These are phyloP conservation scores for Melampsora occidentalis DNA, from an alignment of 1,284 basidiomycete species.

Conservation along the genomic window DNA sequence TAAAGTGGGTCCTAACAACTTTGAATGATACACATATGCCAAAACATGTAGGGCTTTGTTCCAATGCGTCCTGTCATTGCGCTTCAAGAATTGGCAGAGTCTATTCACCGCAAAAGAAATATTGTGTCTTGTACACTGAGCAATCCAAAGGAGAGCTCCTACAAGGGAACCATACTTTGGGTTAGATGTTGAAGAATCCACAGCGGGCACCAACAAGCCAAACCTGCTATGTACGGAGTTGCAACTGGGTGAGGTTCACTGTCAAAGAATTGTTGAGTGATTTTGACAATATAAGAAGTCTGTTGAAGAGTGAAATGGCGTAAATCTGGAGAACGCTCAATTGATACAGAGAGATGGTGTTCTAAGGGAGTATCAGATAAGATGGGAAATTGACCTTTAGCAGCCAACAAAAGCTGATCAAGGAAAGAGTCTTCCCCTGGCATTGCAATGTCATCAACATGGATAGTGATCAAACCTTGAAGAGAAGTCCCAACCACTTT, in stretches of 20 bases:
- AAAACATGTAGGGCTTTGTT: neutral
- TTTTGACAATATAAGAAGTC: slow-evolving; percentile 2
- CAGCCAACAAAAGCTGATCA: neutral
- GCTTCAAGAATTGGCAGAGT: neutral
- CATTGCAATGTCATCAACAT: slow-evolving; percentile 9
- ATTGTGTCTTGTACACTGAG: slow-evolving; percentile 12
- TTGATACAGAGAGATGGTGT: neutral
- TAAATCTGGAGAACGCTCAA: neutral
- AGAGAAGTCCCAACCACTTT: slow-evolving; percentile 4
- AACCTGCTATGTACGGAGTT: neutral
- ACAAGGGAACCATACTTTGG: slow-evolving; percentile 1
- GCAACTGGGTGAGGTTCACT: neutral
- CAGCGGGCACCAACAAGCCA: neutral
- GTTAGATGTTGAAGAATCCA: neutral
- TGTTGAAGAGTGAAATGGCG: neutral
- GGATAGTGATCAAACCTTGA: neutral
- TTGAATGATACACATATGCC: neutral
- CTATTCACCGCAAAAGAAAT: neutral
- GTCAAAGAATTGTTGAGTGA: neutral
- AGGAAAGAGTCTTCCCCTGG: neutral
- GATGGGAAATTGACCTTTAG: neutral
- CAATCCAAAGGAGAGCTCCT: neutral
- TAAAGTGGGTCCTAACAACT: neutral
- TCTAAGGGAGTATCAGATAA: neutral
- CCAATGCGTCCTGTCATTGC: neutral